Evolutionary conservation across 345 rosid genomes (phyloP).

Genomic region (Gynandropsis gynandra): DNA sequence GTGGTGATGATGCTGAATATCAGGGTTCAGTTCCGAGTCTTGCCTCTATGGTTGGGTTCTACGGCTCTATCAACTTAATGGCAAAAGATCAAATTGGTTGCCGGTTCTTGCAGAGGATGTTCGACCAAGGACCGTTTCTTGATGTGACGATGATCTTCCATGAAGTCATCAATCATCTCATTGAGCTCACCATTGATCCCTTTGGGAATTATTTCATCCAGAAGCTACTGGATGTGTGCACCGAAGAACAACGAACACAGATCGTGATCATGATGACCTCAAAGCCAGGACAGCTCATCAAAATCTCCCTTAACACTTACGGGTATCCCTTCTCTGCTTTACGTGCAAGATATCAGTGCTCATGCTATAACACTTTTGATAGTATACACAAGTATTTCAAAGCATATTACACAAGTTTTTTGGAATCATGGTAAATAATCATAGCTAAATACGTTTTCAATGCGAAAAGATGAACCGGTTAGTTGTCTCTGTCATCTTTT

Average conservation of each 20-base stretch:
- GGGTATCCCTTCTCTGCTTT: slow-evolving; percentile 30
- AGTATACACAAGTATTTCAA: too few relatives aligned
- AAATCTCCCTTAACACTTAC: slow-evolving; percentile 43
- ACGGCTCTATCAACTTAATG: slow-evolving; percentile 39
- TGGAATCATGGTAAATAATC: too few relatives aligned
- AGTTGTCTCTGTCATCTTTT: too few relatives aligned
- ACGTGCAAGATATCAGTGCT: too few relatives aligned
- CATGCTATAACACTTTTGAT: too few relatives aligned
- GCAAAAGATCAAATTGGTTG: slow-evolving; percentile 53
- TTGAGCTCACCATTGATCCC: slow-evolving; percentile 46
- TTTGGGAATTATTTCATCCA: slow-evolving; percentile 60
- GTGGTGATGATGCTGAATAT: slow-evolving; percentile 10
- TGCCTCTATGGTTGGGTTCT: slow-evolving; percentile 31
- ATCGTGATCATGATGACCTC: slow-evolving; percentile 35
- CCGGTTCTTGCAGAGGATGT: slow-evolving; percentile 40
- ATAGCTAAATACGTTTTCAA: too few relatives aligned
- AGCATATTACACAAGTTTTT: too few relatives aligned
- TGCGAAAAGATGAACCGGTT: too few relatives aligned
- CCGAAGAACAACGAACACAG: slow-evolving; percentile 40
- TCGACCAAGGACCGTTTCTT: slow-evolving; percentile 39
- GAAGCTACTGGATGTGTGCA: slow-evolving; percentile 40
- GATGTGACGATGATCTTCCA: slow-evolving; percentile 29
- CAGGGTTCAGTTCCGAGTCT: slow-evolving; percentile 21
- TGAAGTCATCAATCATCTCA: slow-evolving; percentile 34
- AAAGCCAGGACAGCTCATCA: slow-evolving; percentile 34